Evolutionary conservation across 768 basidiomycete species (phyloP), one percentile per base, ranked within the genome.

Genomic region (Auricularia auricula-judae): DNA sequence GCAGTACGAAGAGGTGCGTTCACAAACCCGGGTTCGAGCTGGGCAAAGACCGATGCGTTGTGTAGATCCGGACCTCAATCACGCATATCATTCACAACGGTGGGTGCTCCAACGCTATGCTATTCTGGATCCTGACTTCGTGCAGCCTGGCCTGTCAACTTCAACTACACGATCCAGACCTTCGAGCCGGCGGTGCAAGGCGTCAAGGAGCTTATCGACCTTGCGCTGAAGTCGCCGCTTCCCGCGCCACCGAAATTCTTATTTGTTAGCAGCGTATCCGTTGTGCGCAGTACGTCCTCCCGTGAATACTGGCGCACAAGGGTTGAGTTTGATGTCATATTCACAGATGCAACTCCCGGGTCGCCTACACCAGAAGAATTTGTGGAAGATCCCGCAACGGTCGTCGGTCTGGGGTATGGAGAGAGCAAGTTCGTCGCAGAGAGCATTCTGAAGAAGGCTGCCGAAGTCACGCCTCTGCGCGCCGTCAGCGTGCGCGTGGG

Each of bases 191-290:
- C 72, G 62, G 71, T 81, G 12, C 72, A 70, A 43, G 75, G 70
- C 16, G 76, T 77, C 2, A 76, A 79, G 3, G 76, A 78, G 51
- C 68, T 79, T 12, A 67, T 78, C n/a, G 73, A 79, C 53, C 71
- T 81, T 5, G 74, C 71, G 70, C 67, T 78, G 14, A 42, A 66
- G 3, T 73, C 75, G 1, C 66, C 71, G 69, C 59, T 68, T 67
- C 1, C 65, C 67, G n/a, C 69, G 63, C 36, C 62, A 73, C 36
- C 78, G 74, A 4, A 74, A 76, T 63, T 64, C 78, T 36, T 81
- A 44, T 81, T 77, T 65, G 80, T 77, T 14, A 80, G 77, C 1
- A 79, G 79, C 0, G 73, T 80, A 12, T 73, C 70, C 4, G 73
- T 75, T 29, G 72, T 72, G 39, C 66, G 67, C 35, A 71, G 77